Evolutionary conservation across 2,329 filamentous ascomycete species (phyloP).

Genomic region (Tolypocladium album): DNA sequence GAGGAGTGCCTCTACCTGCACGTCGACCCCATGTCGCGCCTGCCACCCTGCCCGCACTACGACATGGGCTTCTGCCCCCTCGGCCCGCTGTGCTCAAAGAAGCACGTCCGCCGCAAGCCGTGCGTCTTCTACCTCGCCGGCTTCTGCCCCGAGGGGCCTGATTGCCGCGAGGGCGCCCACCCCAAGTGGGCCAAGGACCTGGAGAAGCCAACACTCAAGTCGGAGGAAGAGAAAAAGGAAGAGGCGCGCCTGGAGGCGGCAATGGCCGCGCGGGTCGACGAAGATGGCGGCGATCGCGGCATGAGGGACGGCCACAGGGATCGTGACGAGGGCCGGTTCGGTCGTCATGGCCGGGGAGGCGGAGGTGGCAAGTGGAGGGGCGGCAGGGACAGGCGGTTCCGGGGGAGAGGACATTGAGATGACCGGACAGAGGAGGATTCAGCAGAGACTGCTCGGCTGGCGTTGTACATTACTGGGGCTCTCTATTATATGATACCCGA

Average conservation of each 20-base stretch:
- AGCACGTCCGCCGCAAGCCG: slow-evolving; percentile 72
- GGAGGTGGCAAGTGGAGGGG: slow-evolving; percentile 28
- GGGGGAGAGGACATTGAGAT: slow-evolving; percentile 20
- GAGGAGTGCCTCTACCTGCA: slow-evolving; percentile 94
- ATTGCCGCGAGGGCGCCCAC: slow-evolving; percentile 73
- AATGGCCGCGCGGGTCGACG: slow-evolving; percentile 15
- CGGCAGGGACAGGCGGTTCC: slow-evolving; percentile 21
- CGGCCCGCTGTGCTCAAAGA: slow-evolving; percentile 76
- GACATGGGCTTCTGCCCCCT: slow-evolving; percentile 90
- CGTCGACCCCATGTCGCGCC: slow-evolving; percentile 70
- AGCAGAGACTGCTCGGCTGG: not conserved
- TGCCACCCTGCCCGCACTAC: slow-evolving; percentile 81
- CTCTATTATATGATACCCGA: not conserved
- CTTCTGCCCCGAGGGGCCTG: slow-evolving; percentile 76
- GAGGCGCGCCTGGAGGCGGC: slow-evolving; percentile 17
- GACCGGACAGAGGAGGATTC: not conserved
- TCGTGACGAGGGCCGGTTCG: slow-evolving; percentile 20
- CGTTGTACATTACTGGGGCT: not conserved
- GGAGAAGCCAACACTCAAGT: slow-evolving; percentile 63
- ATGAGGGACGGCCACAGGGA: slow-evolving; percentile 22
- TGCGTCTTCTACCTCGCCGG: slow-evolving; percentile 85
- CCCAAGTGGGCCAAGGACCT: slow-evolving; percentile 69
- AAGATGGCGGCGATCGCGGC: slow-evolving; percentile 21
- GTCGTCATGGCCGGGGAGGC: slow-evolving; percentile 17
- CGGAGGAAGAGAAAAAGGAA: slow-evolving; percentile 51